Evolutionary conservation across 345 rosid species (phyloP).

Genomic region (Salix purpurea): DNA sequence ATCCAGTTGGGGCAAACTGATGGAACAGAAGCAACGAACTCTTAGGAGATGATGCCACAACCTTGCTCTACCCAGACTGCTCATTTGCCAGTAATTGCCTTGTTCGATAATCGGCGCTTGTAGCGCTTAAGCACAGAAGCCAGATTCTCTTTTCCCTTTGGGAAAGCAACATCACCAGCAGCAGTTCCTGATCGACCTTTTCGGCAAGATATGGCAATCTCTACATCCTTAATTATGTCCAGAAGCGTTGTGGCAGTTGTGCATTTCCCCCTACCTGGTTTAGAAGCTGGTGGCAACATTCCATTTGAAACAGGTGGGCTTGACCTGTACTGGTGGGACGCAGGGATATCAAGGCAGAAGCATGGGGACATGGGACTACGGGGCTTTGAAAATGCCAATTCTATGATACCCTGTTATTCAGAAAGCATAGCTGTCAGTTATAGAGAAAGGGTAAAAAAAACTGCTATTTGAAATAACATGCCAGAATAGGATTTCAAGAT

Average conservation of each 20-base stretch:
- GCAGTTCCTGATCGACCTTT: constrained; percentile 90
- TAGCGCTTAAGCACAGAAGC: constrained; percentile 97
- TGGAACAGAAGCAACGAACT: constrained; percentile 14
- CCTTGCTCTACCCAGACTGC: constrained; percentile 44
- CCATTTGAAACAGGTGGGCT: constrained; percentile 61
- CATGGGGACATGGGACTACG: constrained; percentile 70
- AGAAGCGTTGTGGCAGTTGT: constrained; percentile 62
- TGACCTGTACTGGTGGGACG: constrained; percentile 44
- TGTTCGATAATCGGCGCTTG: constrained; percentile 74
- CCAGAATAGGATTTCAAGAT: background rate
- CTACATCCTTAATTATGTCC: constrained; percentile 85
- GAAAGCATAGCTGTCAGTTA: constrained; percentile 1
- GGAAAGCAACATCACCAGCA: constrained; percentile 97
- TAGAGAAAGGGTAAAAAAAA: background rate
- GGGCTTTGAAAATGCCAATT: constrained; percentile 73
- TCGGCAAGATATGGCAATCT: constrained; percentile 79
- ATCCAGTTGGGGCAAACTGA: constrained; percentile 11
- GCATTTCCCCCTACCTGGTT: constrained; percentile 73
- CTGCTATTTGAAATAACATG: background rate
- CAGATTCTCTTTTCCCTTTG: constrained; percentile 87
- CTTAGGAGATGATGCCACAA: constrained; percentile 19
- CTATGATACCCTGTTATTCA: constrained; percentile 67
- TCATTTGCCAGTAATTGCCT: constrained; percentile 31
- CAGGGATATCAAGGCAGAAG: constrained; percentile 74
- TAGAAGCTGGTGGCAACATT: constrained; percentile 65